Evolutionary conservation across 345 rosid genomes (phyloP).

Genomic region (Fremontodendron californicum): DNA sequence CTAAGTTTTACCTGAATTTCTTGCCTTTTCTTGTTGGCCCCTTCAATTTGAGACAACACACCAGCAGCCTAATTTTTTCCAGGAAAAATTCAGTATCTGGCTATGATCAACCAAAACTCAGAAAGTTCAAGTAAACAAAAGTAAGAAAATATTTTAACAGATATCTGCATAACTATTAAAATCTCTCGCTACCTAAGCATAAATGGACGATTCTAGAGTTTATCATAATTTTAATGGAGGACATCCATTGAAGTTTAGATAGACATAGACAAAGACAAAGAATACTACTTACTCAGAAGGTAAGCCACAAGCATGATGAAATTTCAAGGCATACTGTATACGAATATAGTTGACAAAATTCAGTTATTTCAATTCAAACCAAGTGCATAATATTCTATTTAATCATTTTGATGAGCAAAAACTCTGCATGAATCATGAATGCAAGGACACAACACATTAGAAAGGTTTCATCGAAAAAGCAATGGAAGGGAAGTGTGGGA

Average conservation of each 20-base stretch:
- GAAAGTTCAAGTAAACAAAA: not conserved
- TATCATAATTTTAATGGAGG: not conserved
- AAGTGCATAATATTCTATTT: not conserved
- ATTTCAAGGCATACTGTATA: not conserved
- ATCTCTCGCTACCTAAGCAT: not conserved
- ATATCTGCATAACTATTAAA: not conserved
- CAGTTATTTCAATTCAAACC: not conserved
- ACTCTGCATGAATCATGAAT: not conserved
- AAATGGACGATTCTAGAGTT: not conserved
- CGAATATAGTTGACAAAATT: not conserved
- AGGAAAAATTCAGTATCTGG: not conserved
- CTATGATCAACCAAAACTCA: not conserved
- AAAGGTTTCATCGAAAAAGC: not conserved
- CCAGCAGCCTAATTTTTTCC: conserved; percentile 70
- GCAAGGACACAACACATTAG: not conserved
- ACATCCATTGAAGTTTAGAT: not conserved
- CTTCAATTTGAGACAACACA: conserved; percentile 79
- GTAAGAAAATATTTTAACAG: not conserved
- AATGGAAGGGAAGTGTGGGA: not conserved
- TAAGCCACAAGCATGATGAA: not conserved
- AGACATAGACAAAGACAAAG: not conserved
- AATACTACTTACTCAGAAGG: not conserved
- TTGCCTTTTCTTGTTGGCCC: conserved; percentile 76
- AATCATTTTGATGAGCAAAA: not conserved
- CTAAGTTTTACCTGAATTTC: conserved; percentile 57